A percentile compares a stretch with the other conserved stretches of the same genome.
Evolutionary conservation across 495 filamentous ascomycete species (phyloP).

Genomic region (Aspergillus conjunctus): DNA sequence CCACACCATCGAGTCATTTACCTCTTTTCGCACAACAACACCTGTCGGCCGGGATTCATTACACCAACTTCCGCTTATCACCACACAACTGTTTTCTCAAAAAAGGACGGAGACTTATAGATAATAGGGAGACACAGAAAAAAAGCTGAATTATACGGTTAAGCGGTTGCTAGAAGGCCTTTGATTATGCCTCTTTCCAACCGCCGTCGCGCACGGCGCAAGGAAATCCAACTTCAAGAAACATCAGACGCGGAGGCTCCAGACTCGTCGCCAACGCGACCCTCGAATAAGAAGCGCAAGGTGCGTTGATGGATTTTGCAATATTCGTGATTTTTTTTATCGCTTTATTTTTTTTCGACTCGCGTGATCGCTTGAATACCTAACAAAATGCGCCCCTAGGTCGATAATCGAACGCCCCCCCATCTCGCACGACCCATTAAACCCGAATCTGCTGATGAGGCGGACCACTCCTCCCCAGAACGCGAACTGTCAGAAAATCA

Average conservation of each 20-base stretch:
- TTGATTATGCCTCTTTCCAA: conserved; percentile 52
- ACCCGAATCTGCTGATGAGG: conserved; percentile 44
- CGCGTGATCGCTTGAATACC: not conserved
- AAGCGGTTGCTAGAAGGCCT: not conserved
- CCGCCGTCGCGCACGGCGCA: conserved; percentile 54
- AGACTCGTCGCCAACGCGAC: conserved; percentile 71
- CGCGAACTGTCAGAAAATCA: conserved; percentile 57
- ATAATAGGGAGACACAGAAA: not conserved
- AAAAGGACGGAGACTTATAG: not conserved
- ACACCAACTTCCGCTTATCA: not conserved
- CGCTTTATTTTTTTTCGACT: not conserved
- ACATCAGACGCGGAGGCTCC: conserved; percentile 55
- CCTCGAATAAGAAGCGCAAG: conserved; percentile 75
- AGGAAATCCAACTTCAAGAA: conserved; percentile 51
- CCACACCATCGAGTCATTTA: conserved; percentile 4
- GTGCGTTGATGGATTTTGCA: conserved; percentile 42
- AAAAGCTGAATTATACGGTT: not conserved
- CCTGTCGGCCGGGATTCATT: conserved; percentile 1
- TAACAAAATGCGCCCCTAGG: conserved; percentile 28
- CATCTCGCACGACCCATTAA: conserved; percentile 30
- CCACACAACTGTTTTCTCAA: not conserved
- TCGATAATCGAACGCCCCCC: conserved; percentile 40
- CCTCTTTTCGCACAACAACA: conserved; percentile 11
- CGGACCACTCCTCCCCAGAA: conserved; percentile 50
- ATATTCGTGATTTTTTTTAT: conserved; percentile 1